Evolutionary conservation across 2,329 filamentous ascomycete genomes (phyloP), one percentile per base, ranked within the genome.

Genomic region (Penicillium rolfsii): DNA sequence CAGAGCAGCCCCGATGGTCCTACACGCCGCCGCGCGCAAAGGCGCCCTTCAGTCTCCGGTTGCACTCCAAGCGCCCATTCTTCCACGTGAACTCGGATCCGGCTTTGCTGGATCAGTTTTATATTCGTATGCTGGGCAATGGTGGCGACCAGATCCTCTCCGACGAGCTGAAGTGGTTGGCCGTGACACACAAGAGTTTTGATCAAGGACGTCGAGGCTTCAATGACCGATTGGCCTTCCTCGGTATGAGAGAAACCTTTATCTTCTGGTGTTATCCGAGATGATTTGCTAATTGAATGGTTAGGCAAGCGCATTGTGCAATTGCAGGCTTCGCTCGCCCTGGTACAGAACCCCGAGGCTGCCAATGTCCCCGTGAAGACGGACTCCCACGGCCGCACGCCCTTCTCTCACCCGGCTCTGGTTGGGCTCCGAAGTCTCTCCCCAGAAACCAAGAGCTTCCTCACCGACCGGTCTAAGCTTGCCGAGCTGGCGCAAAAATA

Each of bases 161-260:
- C 1, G 93, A 97, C 16, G 94, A 99, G 80, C 83, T 95, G 64
- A 98, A 97, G 81, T 99, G 95, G 95, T 82, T 98, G 72, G 93
- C 93, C 33, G 87, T 99, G 58, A 99, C 95, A 67, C 95, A 98
- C 78, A 98, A 98, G 85, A 97, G 93, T 79, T 98, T 97, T 73
- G 94, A 99, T 75, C 93, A 98, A 74, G 95, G 93, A 55, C 84
- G 92, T 72, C 89, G 93, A 82, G 94, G 94, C 0, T 97, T 94
- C 80, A 99, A 99, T 76, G 94, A 97, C 72, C 87, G 91, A 64
- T 81, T 99, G 77, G 91, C 93, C n/a, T 93, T 91, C 73, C 81
- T 96, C 57, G 94, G 92, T 96, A 85, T 61, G 81, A 41, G 12
- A 28, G 24, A 26, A 45, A 26, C 9, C 2, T 26, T 4, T 24